phyloP scores from a whole-genome alignment of 495 filamentous ascomycete genomes.

The Penicillium tannophilum region DNA sequence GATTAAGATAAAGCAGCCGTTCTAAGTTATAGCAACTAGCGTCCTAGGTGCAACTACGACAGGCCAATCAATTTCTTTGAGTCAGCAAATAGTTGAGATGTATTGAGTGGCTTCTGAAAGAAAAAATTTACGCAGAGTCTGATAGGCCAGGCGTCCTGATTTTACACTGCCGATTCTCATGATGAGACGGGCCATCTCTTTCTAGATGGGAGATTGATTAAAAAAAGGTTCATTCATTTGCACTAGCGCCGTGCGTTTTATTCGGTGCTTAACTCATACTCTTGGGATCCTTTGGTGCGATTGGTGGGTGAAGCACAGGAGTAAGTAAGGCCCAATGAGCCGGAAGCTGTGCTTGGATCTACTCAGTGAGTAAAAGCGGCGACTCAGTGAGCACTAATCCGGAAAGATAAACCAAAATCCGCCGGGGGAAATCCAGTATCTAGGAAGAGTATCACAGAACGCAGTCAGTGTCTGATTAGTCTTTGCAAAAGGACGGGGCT shows the following conservation, averaged over 20 bases:
- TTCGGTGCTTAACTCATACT: constrained; percentile 3
- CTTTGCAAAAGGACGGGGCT: no score
- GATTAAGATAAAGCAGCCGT: no score
- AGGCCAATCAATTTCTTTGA: constrained; percentile 2
- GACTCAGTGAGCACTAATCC: constrained; percentile 2
- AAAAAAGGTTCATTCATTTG: neutral
- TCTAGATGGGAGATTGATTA: constrained; percentile 3
- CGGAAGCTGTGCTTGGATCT: neutral
- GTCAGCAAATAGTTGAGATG: constrained; percentile 4
- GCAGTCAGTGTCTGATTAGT: no score
- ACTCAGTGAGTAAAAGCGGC: neutral
- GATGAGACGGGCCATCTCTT: neutral
- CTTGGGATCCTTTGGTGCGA: constrained; percentile 1
- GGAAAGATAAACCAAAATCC: neutral
- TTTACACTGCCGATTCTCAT: neutral
- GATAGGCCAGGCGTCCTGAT: neutral
- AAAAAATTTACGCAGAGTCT: neutral
- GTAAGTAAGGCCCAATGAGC: neutral
- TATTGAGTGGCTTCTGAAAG: constrained; percentile 1
- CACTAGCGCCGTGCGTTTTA: neutral
- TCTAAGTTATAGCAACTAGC: no score
- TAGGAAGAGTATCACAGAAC: neutral
- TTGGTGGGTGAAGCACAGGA: constrained; percentile 3
- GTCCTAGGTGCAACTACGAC: constrained; percentile 3
- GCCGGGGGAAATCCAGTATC: neutral